Evolutionary conservation across 345 rosid genomes (phyloP).

Genomic region (Eucalyptus cladocalyx): DNA sequence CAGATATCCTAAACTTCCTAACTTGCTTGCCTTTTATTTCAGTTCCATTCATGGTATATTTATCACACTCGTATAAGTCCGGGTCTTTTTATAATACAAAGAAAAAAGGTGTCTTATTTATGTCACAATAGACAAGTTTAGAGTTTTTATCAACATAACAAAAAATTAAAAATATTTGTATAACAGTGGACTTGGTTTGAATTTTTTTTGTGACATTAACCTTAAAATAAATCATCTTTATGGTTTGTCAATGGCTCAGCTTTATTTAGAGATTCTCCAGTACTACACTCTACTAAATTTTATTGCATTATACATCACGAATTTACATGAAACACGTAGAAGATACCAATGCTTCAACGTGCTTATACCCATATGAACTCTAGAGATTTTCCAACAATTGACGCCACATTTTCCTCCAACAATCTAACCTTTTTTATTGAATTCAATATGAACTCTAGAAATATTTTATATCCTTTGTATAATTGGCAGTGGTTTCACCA

Average conservation of each 20-base stretch:
- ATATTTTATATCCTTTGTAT: not conserved
- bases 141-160: not conserved
- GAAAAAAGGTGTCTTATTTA: no score
- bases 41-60: no score
- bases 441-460: not conserved
- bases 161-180: no score
- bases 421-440: not conserved
- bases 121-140: no score
- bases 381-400: not conserved
- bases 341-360: not conserved
- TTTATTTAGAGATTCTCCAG: not conserved
- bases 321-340: not conserved
- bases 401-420: not conserved
- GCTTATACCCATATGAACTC: not conserved
- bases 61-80: not conserved
- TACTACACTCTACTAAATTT: not conserved
- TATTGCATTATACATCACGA: not conserved
- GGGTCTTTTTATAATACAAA: no score
- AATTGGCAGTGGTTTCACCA: accelerated
- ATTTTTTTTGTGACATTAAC: not conserved
- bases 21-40: not conserved
- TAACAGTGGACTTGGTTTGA: no score
- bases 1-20: not conserved
- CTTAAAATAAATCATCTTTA: not conserved
- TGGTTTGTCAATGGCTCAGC: not conserved